Conservation (phyloP, 78 protist species). For the Dictyostelium capitatum region DNA sequence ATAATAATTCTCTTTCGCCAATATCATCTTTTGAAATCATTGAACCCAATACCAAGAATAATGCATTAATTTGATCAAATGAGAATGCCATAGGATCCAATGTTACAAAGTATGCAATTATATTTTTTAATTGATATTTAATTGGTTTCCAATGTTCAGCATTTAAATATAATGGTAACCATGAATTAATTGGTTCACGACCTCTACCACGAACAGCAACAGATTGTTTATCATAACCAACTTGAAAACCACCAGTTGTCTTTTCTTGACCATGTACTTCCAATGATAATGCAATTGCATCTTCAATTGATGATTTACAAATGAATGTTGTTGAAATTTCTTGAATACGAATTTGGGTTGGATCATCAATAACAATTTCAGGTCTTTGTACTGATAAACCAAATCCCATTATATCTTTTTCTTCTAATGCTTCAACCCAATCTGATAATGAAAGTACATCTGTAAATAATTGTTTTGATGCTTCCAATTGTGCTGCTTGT, state of each 20-base stretch:
- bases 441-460: constrained; percentile 55
- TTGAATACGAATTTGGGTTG: constrained; percentile 80
- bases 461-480: constrained; percentile 25
- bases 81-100: constrained; percentile 81
- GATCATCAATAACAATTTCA: constrained; percentile 79
- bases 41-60: constrained; percentile 61
- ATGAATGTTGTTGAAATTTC: constrained; percentile 67
- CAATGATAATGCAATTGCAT: constrained; percentile 58
- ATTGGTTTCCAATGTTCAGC: constrained; percentile 58
- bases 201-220: constrained; percentile 78
- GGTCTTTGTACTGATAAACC: constrained; percentile 82
- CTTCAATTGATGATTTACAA: constrained; percentile 77
- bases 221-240: constrained; percentile 20
- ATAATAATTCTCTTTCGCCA: constrained; percentile 70
- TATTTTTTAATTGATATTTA: constrained; percentile 35
- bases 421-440: constrained; percentile 68
- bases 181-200: constrained; percentile 80
- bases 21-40: constrained; percentile 63
- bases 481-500: neutral
- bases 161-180: constrained; percentile 75
- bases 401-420: constrained; percentile 71
- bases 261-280: constrained; percentile 49
- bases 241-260: constrained; percentile 74
- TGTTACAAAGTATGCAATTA: constrained; percentile 76
- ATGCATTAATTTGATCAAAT: constrained; percentile 58